These are phyloP conservation scores for Pisolithus thermaeus DNA, from an alignment of 1,284 basidiomycete species.

Conservation along the genomic window DNA sequence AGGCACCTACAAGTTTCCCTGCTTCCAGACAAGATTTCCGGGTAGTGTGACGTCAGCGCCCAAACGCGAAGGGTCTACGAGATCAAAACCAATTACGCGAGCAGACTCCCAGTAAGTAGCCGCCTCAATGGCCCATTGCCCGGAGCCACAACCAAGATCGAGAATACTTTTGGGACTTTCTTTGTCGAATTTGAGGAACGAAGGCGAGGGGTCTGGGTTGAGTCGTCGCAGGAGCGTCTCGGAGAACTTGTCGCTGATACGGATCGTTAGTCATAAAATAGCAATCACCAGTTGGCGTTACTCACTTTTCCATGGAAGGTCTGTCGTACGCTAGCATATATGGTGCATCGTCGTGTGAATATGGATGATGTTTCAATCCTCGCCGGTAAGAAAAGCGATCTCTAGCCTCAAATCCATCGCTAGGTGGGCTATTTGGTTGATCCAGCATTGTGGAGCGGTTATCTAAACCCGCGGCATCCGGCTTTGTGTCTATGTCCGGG, in stretches of 20 bases:
- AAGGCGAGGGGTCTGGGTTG: slow-evolving; percentile 44
- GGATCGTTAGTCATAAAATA: slow-evolving; percentile 10
- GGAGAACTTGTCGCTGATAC: slow-evolving; percentile 50
- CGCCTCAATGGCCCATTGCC: slow-evolving; percentile 58
- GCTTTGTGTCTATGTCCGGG: neutral
- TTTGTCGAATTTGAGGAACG: slow-evolving; percentile 52
- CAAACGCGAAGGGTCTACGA: slow-evolving; percentile 46
- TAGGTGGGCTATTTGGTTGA: neutral
- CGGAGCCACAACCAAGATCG: slow-evolving; percentile 68
- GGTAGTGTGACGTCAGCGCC: slow-evolving; percentile 25
- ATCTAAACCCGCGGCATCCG: neutral
- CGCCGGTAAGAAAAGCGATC: slow-evolving; percentile 34
- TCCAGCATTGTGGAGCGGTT: neutral
- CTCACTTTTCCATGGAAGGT: slow-evolving; percentile 54
- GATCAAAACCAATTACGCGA: slow-evolving; percentile 57
- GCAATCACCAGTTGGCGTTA: slow-evolving; percentile 8
- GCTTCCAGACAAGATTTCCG: slow-evolving; percentile 49
- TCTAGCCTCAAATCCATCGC: slow-evolving; percentile 25
- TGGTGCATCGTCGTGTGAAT: slow-evolving; percentile 40
- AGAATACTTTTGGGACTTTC: slow-evolving; percentile 50
- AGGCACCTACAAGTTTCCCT: slow-evolving; percentile 59
- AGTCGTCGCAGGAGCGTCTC: slow-evolving; percentile 48
- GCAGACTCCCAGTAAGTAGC: slow-evolving; percentile 53
- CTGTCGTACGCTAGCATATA: slow-evolving; percentile 63
- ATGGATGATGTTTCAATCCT: slow-evolving; percentile 51